Evolutionary conservation across 495 filamentous ascomycete genomes (phyloP).

Genomic region (Aspergillus bridgeri): DNA sequence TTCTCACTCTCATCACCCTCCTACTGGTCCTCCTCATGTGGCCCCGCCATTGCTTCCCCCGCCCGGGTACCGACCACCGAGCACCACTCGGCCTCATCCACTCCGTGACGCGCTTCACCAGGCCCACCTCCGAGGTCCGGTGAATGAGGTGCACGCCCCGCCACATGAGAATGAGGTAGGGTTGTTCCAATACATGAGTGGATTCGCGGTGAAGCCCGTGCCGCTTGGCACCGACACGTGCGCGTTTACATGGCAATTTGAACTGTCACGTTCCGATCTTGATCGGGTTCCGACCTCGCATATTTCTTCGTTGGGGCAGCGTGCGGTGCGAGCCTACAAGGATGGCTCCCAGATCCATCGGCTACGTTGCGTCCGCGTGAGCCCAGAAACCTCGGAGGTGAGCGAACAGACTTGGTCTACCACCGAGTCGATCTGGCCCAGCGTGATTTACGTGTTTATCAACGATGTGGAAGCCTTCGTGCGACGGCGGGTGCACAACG

Average conservation of each 20-base stretch:
- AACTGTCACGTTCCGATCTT: conserved; percentile 14
- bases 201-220: conserved; percentile 39
- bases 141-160: conserved; percentile 30
- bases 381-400: conserved; percentile 10
- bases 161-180: conserved; percentile 17
- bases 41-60: conserved; percentile 32
- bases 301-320: conserved; percentile 7
- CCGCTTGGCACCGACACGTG: conserved; percentile 21
- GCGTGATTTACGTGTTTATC: conserved; percentile 63
- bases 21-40: background rate
- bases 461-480: conserved; percentile 58
- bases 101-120: conserved; percentile 52
- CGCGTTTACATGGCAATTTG: conserved; percentile 30
- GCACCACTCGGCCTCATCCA: conserved; percentile 42
- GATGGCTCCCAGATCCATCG: conserved; percentile 36
- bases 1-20: conserved; percentile 1
- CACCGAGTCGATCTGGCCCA: conserved; percentile 67
- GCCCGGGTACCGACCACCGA: conserved; percentile 26
- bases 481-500: conserved; percentile 62
- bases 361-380: conserved; percentile 42
- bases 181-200: conserved; percentile 46
- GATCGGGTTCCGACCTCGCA: conserved; percentile 19
- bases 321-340: conserved; percentile 16
- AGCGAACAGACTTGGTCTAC: conserved; percentile 55
- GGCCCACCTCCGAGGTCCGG: conserved; percentile 53